Evolutionary conservation across 1,139 yeast genomes (phyloP).

Genomic region (Saccharomycopsis hybrid): DNA sequence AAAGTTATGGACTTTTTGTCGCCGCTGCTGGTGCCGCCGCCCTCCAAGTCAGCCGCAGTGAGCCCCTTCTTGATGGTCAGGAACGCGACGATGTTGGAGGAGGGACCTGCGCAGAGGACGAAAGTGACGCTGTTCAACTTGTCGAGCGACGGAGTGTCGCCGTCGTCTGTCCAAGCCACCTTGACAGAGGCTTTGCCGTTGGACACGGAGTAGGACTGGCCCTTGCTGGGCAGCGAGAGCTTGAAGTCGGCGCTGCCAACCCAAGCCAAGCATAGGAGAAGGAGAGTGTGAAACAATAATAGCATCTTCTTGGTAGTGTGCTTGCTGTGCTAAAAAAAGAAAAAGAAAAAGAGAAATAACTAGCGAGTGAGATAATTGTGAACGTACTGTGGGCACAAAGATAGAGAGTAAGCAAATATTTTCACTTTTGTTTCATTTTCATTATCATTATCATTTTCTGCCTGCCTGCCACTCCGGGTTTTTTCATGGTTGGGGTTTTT

Average conservation of each 20-base stretch:
- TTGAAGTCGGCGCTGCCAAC: conserved; percentile 41
- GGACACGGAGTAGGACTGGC: conserved; percentile 42
- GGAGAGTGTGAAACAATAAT: no score
- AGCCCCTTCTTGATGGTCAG: conserved; percentile 27
- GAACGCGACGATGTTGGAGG: conserved; percentile 40
- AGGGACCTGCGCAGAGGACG: conserved; percentile 59
- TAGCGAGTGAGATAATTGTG: no score
- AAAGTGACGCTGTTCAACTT: conserved; percentile 45
- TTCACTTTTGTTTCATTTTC: no score
- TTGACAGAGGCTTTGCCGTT: conserved; percentile 42
- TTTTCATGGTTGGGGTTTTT: no score
- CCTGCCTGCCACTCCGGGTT: no score
- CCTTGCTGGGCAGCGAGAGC: conserved; percentile 44
- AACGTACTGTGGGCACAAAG: no score
- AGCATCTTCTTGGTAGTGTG: no score
- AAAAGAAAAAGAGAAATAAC: no score
- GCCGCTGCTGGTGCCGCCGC: conserved; percentile 28
- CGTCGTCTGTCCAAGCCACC: conserved; percentile 57
- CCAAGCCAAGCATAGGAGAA: no score
- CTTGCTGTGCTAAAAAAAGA: no score
- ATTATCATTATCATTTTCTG: no score
- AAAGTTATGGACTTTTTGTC: conserved; percentile 35
- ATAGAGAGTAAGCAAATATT: no score
- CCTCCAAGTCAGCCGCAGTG: conserved; percentile 23
- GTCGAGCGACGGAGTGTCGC: conserved; percentile 40